Conservation (phyloP, 1,284 basidiomycete genomes). For the Ceratobasidium sp. region DNA sequence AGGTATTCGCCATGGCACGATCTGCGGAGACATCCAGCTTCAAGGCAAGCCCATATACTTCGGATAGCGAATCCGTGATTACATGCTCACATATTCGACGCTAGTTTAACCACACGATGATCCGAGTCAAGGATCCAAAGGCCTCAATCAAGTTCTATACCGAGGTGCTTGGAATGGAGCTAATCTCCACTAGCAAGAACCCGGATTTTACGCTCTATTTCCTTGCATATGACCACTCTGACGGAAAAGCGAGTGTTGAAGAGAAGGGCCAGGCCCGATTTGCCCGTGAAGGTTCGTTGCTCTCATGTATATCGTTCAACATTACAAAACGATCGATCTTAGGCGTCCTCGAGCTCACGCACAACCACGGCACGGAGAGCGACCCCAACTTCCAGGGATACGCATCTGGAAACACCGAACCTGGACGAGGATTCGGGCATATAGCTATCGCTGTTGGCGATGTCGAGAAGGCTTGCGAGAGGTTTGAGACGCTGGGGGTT, state of each 20-base stretch:
- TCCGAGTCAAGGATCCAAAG: constrained; percentile 91
- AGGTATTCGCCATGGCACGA: constrained; percentile 66
- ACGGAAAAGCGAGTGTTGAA: constrained; percentile 62
- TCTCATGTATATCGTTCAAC: constrained; percentile 24
- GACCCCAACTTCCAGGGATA: constrained; percentile 79
- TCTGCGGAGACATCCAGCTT: constrained; percentile 75
- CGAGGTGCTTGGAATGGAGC: constrained; percentile 88
- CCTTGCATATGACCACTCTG: constrained; percentile 78
- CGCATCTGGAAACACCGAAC: constrained; percentile 85
- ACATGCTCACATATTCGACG: constrained; percentile 11
- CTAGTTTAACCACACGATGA: constrained; percentile 91
- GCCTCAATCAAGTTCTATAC: constrained; percentile 82
- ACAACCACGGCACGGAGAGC: constrained; percentile 90
- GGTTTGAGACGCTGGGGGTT: constrained; percentile 87
- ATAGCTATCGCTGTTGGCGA: constrained; percentile 89
- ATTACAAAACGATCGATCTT: background rate
- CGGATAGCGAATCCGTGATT: constrained; percentile 9
- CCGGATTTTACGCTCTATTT: constrained; percentile 82
- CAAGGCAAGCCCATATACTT: constrained; percentile 60
- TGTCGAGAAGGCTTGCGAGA: constrained; percentile 84
- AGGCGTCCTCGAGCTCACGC: constrained; percentile 88
- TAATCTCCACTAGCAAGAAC: constrained; percentile 64
- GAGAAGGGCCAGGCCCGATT: constrained; percentile 66
- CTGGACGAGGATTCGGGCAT: constrained; percentile 85
- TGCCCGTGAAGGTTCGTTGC: constrained; percentile 72